Percentiles rank a stretch among this genome's conserved stretches.
These are phyloP conservation scores for Jasminum sambac DNA, from an alignment of 257 asterid species.

Conservation along the genomic window DNA sequence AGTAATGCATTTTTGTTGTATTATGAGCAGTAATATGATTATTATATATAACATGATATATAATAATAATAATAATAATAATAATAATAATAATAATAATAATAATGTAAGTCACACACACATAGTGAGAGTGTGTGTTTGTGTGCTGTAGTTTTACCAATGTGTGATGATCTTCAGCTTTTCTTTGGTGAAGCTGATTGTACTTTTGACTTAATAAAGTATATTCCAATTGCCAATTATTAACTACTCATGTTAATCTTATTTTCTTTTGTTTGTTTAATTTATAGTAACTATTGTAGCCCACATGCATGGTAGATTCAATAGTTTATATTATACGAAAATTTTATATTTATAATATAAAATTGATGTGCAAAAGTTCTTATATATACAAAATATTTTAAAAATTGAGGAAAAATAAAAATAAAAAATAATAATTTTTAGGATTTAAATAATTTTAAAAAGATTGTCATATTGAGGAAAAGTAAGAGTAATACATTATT, in stretches of 20 bases:
- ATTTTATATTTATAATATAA: too few species aligned
- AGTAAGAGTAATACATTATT: too few species aligned
- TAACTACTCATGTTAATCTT: background rate
- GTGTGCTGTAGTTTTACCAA: constrained; percentile 4
- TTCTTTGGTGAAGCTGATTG: constrained; percentile 28
- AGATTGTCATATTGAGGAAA: too few species aligned
- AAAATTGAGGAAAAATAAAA: too few species aligned
- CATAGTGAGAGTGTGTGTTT: background rate
- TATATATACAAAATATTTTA: too few species aligned
- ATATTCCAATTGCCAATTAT: background rate
- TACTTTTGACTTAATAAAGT: background rate
- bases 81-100: background rate
- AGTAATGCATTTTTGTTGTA: background rate
- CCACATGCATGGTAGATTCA: too few species aligned
- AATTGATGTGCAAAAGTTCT: too few species aligned
- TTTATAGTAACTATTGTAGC: too few species aligned
- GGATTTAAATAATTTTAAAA: too few species aligned
- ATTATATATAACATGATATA: background rate
- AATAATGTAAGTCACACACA: background rate
- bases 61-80: background rate
- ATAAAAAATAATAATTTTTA: too few species aligned
- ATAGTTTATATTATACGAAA: too few species aligned
- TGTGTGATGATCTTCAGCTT: constrained; percentile 26
- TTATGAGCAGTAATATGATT: background rate
- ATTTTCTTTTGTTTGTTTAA: background rate